phyloP scores from a whole-genome alignment of 805 yeast genomes.

The Nakazawaea populi region DNA sequence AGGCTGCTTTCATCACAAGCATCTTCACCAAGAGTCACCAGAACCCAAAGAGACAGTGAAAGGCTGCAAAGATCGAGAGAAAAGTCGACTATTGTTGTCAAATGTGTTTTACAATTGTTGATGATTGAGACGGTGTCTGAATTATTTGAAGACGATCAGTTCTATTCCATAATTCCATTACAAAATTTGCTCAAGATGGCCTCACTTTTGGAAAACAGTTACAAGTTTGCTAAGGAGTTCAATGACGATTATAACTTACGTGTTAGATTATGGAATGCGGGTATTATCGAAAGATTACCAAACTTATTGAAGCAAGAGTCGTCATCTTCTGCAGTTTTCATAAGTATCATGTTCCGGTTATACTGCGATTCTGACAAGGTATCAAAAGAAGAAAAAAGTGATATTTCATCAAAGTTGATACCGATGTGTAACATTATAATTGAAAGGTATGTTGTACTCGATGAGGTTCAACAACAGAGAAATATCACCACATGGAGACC shows the following conservation, averaged over 20 bases:
- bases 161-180: slow-evolving; percentile 67
- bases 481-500: slow-evolving; percentile 87
- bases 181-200: slow-evolving; percentile 55
- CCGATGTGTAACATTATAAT: slow-evolving; percentile 71
- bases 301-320: slow-evolving; percentile 90
- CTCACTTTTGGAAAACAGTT: slow-evolving; percentile 57
- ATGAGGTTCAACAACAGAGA: slow-evolving; percentile 73
- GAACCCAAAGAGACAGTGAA: slow-evolving; percentile 23
- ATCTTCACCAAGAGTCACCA: slow-evolving; percentile 8
- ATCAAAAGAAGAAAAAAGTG: slow-evolving; percentile 39
- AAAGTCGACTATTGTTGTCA: slow-evolving; percentile 77
- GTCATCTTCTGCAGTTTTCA: slow-evolving; percentile 80
- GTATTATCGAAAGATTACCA: slow-evolving; percentile 88
- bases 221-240: slow-evolving; percentile 78
- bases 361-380: slow-evolving; percentile 58
- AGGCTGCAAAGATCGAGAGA: slow-evolving; percentile 42
- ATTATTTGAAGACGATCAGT: slow-evolving; percentile 61
- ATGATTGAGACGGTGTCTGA: slow-evolving; percentile 86
- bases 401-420: slow-evolving; percentile 48
- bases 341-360: slow-evolving; percentile 72
- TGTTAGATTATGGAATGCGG: slow-evolving; percentile 85
- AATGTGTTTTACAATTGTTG: slow-evolving; percentile 84
- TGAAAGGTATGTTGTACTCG: slow-evolving; percentile 62
- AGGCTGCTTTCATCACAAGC: background rate
- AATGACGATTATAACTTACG: slow-evolving; percentile 86